These are phyloP conservation scores for Populus tremula DNA, from an alignment of 345 rosid species.

Conservation along the genomic window DNA sequence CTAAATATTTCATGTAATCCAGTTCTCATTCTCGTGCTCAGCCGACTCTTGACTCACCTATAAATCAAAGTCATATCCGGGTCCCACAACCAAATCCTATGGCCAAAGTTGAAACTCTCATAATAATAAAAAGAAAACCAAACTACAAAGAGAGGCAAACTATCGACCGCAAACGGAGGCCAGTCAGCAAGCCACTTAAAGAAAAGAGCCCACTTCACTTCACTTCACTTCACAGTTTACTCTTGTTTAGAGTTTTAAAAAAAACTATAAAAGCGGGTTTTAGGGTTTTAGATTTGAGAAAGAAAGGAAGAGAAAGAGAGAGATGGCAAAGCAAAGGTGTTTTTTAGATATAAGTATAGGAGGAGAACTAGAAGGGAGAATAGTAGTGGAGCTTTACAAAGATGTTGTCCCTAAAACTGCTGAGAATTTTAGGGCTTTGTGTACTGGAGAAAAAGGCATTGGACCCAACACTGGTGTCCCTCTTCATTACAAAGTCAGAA, in stretches of 20 bases:
- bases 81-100: background rate
- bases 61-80: background rate
- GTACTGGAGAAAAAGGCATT: conserved; percentile 28
- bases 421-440: conserved; percentile 26
- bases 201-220: background rate
- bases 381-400: conserved; percentile 18
- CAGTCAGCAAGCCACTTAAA: no score
- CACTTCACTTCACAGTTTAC: background rate
- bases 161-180: background rate
- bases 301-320: background rate
- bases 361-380: conserved; percentile 16
- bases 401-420: conserved; percentile 25
- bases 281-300: background rate
- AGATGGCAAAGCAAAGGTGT: conserved; percentile 14
- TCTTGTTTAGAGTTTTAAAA: background rate
- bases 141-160: background rate
- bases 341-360: conserved; percentile 12
- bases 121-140: no score
- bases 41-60: background rate
- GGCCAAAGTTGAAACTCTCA: background rate
- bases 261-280: conserved; percentile 1
- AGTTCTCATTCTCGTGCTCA: no score
- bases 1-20: no score
- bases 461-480: conserved; percentile 23
- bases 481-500: conserved; percentile 22